These are phyloP conservation scores for Hermanozyma aechmeae DNA, from an alignment of 805 yeast species.

Conservation along the genomic window DNA sequence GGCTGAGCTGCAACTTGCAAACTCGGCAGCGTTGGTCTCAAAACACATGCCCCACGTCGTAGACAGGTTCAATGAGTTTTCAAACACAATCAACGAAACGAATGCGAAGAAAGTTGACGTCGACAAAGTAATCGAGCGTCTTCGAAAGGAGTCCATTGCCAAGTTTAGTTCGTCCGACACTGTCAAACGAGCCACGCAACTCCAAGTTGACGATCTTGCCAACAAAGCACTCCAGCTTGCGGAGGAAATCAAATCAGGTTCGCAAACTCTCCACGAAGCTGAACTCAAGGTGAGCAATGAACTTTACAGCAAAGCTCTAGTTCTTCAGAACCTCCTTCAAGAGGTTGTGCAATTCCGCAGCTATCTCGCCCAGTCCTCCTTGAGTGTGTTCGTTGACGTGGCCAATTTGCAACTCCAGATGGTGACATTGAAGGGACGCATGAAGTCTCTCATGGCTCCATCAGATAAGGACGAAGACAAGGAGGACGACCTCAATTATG, in stretches of 20 bases:
- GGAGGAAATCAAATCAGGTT: too few relatives aligned
- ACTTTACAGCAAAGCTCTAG: too few relatives aligned
- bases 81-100: conserved; percentile 25
- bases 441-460: conserved; percentile 16
- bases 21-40: conserved; percentile 19
- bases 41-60: conserved; percentile 21
- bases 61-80: conserved; percentile 21
- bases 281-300: too few relatives aligned
- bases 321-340: too few relatives aligned
- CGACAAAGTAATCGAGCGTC: conserved; percentile 30
- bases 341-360: too few relatives aligned
- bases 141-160: conserved; percentile 27
- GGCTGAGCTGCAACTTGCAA: conserved; percentile 15
- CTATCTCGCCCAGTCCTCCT: too few relatives aligned
- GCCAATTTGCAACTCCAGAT: conserved; percentile 29
- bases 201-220: too few relatives aligned
- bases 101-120: conserved; percentile 26
- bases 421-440: conserved; percentile 22
- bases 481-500: conserved; percentile 5
- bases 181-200: too few relatives aligned
- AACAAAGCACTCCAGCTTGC: too few relatives aligned
- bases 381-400: conserved; percentile 22
- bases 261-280: too few relatives aligned
- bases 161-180: too few relatives aligned
- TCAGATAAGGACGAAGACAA: conserved; percentile 2